Conservation (phyloP, 805 yeast species). For the Cyberlindnera misumaiensis region DNA sequence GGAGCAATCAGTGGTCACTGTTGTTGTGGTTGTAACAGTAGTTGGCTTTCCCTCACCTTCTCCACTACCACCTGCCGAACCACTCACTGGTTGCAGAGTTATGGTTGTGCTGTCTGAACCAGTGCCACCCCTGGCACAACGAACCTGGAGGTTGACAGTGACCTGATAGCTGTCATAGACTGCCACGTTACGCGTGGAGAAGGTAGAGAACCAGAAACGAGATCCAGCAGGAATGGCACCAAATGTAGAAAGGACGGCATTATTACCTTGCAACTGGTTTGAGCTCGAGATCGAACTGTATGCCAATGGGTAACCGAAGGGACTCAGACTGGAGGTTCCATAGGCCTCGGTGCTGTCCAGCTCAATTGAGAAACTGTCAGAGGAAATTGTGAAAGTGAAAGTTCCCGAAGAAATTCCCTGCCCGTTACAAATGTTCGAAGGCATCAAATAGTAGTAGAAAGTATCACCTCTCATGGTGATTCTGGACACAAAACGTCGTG, state of each 20-base stretch:
- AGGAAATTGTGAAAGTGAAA: conserved; percentile 1
- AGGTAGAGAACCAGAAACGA: conserved; percentile 8
- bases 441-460: conserved; percentile 8
- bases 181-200: neutral
- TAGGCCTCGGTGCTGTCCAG: conserved; percentile 1
- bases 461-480: conserved; percentile 13
- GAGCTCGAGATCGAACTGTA: neutral
- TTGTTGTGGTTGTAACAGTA: conserved; percentile 3
- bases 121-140: neutral
- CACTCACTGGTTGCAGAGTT: conserved; percentile 1
- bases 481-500: conserved; percentile 2
- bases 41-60: conserved; percentile 4
- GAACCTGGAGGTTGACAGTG: neutral
- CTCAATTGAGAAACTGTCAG: neutral
- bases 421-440: conserved; percentile 2
- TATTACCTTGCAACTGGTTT: neutral
- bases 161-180: neutral
- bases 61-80: conserved; percentile 8
- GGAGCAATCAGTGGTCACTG: conserved; percentile 6
- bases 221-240: conserved; percentile 6
- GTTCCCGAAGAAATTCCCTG: conserved; percentile 6
- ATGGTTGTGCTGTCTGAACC: neutral
- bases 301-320: conserved; percentile 1
- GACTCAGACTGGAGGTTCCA: conserved; percentile 1
- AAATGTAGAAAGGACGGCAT: conserved; percentile 1